Conservation (phyloP, 2,329 filamentous ascomycete species). For the Microsporum audouinii region DNA sequence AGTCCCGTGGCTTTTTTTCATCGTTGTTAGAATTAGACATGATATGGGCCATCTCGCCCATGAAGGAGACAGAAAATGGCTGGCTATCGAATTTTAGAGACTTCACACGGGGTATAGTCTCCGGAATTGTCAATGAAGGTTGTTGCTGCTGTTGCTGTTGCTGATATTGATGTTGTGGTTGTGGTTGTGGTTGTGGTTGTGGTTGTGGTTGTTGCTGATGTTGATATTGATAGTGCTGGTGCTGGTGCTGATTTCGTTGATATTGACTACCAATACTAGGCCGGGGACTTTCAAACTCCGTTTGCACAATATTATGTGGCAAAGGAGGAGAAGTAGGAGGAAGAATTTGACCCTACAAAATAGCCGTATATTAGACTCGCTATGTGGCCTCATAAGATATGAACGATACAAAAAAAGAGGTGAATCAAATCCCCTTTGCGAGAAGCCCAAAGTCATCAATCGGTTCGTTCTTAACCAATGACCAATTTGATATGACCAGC, state of each 20-base stretch:
- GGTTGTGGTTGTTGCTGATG: neutral
- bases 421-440: neutral
- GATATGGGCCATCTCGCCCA: neutral
- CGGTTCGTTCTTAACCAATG: neutral
- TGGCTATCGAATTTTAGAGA: neutral
- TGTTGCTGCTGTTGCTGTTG: neutral
- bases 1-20: neutral
- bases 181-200: neutral
- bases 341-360: conserved; percentile 7
- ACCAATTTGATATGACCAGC: neutral
- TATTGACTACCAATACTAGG: neutral
- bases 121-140: neutral
- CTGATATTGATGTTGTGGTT: neutral
- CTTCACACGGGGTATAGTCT: neutral
- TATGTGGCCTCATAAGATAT: conserved; percentile 2
- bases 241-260: neutral
- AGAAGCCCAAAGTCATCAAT: neutral
- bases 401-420: neutral
- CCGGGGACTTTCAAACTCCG: neutral
- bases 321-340: neutral
- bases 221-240: neutral
- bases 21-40: neutral
- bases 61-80: neutral
- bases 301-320: neutral
- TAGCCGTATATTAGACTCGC: conserved; percentile 6